phyloP scores from a whole-genome alignment of 495 filamentous ascomycete species.

The Penicillium cosmopolitanum region DNA sequence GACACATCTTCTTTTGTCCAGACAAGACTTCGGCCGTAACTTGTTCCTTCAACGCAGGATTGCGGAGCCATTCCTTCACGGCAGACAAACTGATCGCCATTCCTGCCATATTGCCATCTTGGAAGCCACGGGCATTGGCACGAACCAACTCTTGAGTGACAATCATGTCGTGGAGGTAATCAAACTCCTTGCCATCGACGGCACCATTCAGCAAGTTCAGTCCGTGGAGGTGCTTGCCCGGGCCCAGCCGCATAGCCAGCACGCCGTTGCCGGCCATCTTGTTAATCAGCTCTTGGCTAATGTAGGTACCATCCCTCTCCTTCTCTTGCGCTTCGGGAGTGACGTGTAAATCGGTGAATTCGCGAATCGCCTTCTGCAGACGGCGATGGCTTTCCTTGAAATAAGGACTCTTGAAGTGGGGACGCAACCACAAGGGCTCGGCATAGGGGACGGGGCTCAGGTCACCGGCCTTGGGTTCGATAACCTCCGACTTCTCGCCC shows the following conservation, averaged over 20 bases:
- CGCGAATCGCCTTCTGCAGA: constrained; percentile 71
- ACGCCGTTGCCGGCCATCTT: constrained; percentile 74
- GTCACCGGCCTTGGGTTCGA: constrained; percentile 70
- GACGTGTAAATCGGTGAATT: constrained; percentile 73
- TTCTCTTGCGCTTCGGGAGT: constrained; percentile 77
- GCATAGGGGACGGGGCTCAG: constrained; percentile 78
- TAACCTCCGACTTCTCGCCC: constrained; percentile 74
- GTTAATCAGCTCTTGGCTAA: constrained; percentile 78
- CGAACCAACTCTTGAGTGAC: constrained; percentile 73
- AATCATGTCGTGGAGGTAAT: constrained; percentile 86
- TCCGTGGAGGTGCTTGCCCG: constrained; percentile 80
- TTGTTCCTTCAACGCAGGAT: constrained; percentile 65
- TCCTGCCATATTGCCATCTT: constrained; percentile 68
- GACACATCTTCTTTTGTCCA: constrained; percentile 84
- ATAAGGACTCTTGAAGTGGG: constrained; percentile 80
- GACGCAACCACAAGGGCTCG: constrained; percentile 79
- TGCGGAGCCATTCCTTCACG: constrained; percentile 75
- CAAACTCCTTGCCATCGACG: constrained; percentile 78
- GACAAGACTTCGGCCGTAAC: constrained; percentile 73
- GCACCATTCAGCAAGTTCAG: constrained; percentile 68
- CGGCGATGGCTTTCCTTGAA: constrained; percentile 76
- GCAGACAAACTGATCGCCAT: constrained; percentile 86
- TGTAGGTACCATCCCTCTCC: constrained; percentile 73
- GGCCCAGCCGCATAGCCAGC: constrained; percentile 81
- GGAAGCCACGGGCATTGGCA: constrained; percentile 67